Evolutionary conservation across 139 green algal genomes (phyloP).

Genomic region (Volvox reticuliferus): DNA sequence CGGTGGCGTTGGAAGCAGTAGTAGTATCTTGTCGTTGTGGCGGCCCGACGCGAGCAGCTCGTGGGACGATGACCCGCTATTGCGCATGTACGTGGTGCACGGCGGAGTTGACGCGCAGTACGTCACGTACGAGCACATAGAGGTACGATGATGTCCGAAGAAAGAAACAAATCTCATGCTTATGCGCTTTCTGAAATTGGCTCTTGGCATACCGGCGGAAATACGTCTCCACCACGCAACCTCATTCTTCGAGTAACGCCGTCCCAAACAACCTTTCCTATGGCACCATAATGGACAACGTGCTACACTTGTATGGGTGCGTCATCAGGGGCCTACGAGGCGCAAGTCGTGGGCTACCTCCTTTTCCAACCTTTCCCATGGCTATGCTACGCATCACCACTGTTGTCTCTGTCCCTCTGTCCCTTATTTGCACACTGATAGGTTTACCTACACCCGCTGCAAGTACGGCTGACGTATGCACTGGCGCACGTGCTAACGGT

Average conservation of each 20-base stretch:
- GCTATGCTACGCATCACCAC: too few species aligned
- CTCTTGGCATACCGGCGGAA: too few species aligned
- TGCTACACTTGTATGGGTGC: too few species aligned
- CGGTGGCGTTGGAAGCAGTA: background rate
- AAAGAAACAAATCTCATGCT: too few species aligned
- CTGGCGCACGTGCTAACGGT: constrained; percentile 1
- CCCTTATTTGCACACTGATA: background rate
- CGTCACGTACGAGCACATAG: constrained; percentile 74
- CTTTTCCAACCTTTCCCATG: too few species aligned
- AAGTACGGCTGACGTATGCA: constrained; percentile 30
- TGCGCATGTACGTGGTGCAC: constrained; percentile 64
- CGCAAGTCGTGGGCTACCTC: too few species aligned
- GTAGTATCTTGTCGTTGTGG: constrained; percentile 3
- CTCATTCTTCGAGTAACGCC: too few species aligned
- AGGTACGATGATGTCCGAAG: constrained; percentile 46
- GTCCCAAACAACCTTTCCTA: too few species aligned
- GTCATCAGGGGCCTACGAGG: too few species aligned
- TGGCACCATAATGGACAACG: too few species aligned
- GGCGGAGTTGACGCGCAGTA: constrained; percentile 48
- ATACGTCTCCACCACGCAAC: too few species aligned
- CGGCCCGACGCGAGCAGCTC: background rate
- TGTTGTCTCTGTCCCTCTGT: background rate
- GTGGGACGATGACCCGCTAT: constrained; percentile 58
- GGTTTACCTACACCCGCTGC: constrained; percentile 34
- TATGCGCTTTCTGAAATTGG: too few species aligned